A percentile compares a stretch with the other conserved stretches of the same genome.
Evolutionary conservation across 768 basidiomycete species (phyloP).

Genomic region (Podaxis rugospora): DNA sequence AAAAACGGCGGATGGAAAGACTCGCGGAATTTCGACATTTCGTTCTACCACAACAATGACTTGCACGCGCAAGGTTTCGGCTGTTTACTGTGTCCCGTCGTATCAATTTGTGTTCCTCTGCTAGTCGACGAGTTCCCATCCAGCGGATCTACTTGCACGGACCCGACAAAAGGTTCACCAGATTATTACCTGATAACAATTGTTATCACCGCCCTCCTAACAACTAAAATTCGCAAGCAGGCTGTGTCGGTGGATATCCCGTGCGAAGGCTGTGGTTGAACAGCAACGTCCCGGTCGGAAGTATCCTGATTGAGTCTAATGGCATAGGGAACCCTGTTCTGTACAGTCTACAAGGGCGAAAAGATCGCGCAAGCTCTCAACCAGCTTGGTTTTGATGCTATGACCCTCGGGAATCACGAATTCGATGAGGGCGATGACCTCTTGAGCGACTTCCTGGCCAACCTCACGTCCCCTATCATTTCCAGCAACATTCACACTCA

Average conservation of each 20-base stretch:
- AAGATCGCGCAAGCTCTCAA: conserved; percentile 38
- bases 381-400: conserved; percentile 38
- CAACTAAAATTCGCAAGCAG: conserved; percentile 7
- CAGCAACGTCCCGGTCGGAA: conserved; percentile 23
- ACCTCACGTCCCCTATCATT: conserved; percentile 40
- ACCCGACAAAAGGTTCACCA: conserved; percentile 22
- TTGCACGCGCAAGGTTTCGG: conserved; percentile 29
- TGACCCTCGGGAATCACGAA: conserved; percentile 44
- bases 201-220: background rate
- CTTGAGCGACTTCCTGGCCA: conserved; percentile 31
- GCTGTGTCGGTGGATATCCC: conserved; percentile 39
- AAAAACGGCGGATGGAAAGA: conserved; percentile 15
- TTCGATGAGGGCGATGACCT: conserved; percentile 39
- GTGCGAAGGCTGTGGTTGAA: conserved; percentile 35
- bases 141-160: conserved; percentile 32
- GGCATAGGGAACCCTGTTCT: conserved; percentile 39
- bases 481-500: conserved; percentile 39
- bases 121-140: conserved; percentile 30
- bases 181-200: background rate
- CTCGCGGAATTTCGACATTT: conserved; percentile 20
- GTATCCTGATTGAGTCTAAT: background rate
- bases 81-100: background rate
- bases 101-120: background rate
- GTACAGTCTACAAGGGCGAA: conserved; percentile 38
- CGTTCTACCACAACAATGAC: conserved; percentile 40